phyloP scores from a whole-genome alignment of 2,329 filamentous ascomycete species.

The Eurotiales sp. region DNA sequence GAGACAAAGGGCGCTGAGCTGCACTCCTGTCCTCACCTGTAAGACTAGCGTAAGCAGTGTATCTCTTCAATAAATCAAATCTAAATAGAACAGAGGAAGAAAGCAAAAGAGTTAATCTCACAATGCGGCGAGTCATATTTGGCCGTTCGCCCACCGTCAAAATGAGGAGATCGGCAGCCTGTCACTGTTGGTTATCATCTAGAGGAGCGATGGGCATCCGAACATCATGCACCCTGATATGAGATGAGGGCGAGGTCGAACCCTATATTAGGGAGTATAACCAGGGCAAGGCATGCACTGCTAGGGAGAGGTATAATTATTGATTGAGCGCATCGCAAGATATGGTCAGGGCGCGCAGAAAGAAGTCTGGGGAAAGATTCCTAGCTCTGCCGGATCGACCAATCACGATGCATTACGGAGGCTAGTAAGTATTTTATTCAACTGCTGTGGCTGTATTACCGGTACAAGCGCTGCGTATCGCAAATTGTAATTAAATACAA shows the following conservation, averaged over 20 bases:
- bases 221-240: slow-evolving; percentile 12
- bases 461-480: too few relatives aligned
- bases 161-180: slow-evolving; percentile 10
- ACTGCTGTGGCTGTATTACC: neutral
- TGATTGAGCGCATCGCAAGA: too few relatives aligned
- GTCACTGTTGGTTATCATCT: slow-evolving; percentile 7
- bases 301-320: too few relatives aligned
- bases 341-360: neutral
- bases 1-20: slow-evolving; percentile 64
- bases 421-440: neutral
- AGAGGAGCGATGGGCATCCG: slow-evolving; percentile 5
- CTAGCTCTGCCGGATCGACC: neutral
- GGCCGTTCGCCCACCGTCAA: neutral
- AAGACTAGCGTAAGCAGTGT: neutral
- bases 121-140: slow-evolving; percentile 41
- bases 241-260: neutral
- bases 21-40: slow-evolving; percentile 63
- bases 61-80: too few relatives aligned
- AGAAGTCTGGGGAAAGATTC: slow-evolving; percentile 8
- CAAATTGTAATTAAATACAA: too few relatives aligned
- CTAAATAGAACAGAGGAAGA: slow-evolving; percentile 3
- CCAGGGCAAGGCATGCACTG: neutral
- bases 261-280: neutral
- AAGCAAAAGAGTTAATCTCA: slow-evolving; percentile 22
- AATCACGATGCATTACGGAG: neutral